Evolutionary conservation across 2,329 filamentous ascomycete species (phyloP).

Genomic region (Ambrosiella xylebori): DNA sequence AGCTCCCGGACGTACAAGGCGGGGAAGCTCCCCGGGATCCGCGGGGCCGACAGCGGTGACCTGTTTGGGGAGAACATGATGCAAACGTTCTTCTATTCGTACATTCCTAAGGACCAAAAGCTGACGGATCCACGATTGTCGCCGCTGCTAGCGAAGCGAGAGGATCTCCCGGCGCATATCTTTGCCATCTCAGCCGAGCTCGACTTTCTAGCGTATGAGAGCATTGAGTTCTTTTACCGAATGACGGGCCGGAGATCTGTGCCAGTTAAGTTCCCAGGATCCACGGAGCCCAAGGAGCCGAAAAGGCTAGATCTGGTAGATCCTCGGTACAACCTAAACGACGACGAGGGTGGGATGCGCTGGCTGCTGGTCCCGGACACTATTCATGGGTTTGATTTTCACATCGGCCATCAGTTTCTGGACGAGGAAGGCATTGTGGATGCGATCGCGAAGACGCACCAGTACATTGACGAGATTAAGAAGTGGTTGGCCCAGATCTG

Average conservation of each 20-base stretch:
- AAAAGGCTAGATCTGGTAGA: conserved; percentile 17
- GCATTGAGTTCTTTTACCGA: conserved; percentile 14
- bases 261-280: conserved; percentile 8
- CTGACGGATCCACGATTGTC: conserved; percentile 20
- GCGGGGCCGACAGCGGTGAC: conserved; percentile 13
- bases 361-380: conserved; percentile 28
- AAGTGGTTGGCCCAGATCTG: conserved; percentile 17
- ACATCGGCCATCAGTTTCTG: conserved; percentile 17
- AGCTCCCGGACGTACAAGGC: conserved; percentile 17
- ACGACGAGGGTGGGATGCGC: conserved; percentile 18
- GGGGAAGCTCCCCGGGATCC: conserved; percentile 14
- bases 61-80: conserved; percentile 14
- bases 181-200: conserved; percentile 24
- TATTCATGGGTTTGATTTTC: conserved; percentile 25
- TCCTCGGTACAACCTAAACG: conserved; percentile 23
- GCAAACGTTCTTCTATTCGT: conserved; percentile 21
- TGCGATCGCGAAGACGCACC: conserved; percentile 18
- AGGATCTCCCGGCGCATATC: conserved; percentile 20
- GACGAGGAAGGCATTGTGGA: conserved; percentile 19
- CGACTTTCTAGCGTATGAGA: conserved; percentile 20
- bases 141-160: conserved; percentile 19
- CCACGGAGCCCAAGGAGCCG: conserved; percentile 12
- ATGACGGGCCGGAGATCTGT: conserved; percentile 13
- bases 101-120: conserved; percentile 19
- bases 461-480: conserved; percentile 18